Evolutionary conservation across 495 filamentous ascomycete genomes (phyloP), one percentile per base, ranked within the genome.

Genomic region (Penicillium simplicissimum): DNA sequence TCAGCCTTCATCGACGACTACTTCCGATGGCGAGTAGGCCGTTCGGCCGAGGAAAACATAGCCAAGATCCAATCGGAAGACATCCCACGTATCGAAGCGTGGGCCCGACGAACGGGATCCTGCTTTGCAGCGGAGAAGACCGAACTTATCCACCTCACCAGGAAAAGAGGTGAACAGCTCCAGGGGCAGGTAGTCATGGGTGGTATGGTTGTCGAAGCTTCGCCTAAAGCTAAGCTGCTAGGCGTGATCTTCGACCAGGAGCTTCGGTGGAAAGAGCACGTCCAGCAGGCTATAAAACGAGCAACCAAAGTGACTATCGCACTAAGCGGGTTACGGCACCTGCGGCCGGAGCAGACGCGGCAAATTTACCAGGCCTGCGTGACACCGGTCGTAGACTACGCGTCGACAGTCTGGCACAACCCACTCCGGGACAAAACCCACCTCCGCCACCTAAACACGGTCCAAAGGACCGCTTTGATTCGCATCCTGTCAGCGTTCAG

Each of bases 1-100:
- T 68, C 59, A 21, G 65, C 63, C 13, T 73, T 66, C 28, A 73
- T 71, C 31, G 58, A 73, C 13, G 59, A 71, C 54, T 71, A 68
- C 47, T 70, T 70, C 23, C 52, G 63, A 5, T 67, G 58, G 66
- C 58, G 52, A 17, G 64, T 58, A 7, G 64, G 64, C 4, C 36
- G 19, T 4, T 62, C 58, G 4, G 61, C 64, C n/a, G 64, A 69
- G 19, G 53, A 63, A 0, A 73, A 73, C 45, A 0, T 68, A n/a
- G 54, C 35, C 8, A 65, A 52, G 17, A 61, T 69, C 6, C 43
- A 66, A 3, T 45, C 19, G 0, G 17, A 45, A 23, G 42, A 45
- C 9, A 67, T 70, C 8, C 59, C 67, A 2, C 58, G 67, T 0
- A 70, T 40, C 36, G 59, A 72, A 33, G 13, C 0, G 15, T 70